Percentiles rank a stretch among this genome's conserved stretches.
Evolutionary conservation across 2,329 filamentous ascomycete species (phyloP).

Genomic region (Venturia nashicola): DNA sequence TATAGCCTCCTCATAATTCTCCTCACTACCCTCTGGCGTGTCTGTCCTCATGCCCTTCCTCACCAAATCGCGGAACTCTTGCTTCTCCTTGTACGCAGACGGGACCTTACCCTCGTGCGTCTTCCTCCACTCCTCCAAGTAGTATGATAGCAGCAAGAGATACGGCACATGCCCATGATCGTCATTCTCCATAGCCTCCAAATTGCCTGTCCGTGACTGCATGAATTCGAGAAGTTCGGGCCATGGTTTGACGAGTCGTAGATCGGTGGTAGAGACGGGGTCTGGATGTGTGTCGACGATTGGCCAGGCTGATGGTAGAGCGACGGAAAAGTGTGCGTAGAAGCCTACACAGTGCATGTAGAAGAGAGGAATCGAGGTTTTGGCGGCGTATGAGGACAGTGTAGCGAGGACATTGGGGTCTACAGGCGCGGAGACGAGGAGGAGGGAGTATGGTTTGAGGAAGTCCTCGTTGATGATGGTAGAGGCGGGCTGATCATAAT

Average conservation of each 20-base stretch:
- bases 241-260: constrained; percentile 79
- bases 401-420: constrained; percentile 37
- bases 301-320: constrained; percentile 67
- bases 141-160: constrained; percentile 69
- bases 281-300: constrained; percentile 95
- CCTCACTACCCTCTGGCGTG: constrained; percentile 77
- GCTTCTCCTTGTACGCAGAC: constrained; percentile 72
- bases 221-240: constrained; percentile 61
- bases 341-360: constrained; percentile 85
- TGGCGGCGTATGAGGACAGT: constrained; percentile 37
- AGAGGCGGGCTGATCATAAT: constrained; percentile 13
- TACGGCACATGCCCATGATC: constrained; percentile 90
- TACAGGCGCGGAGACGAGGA: constrained; percentile 49
- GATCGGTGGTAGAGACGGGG: constrained; percentile 68
- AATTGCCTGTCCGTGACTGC: constrained; percentile 50
- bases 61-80: constrained; percentile 63
- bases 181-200: constrained; percentile 60
- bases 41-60: constrained; percentile 53
- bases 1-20: constrained; percentile 92
- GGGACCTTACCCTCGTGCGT: constrained; percentile 57
- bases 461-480: constrained; percentile 25
- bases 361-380: constrained; percentile 59
- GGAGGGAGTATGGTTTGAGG: constrained; percentile 43
- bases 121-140: constrained; percentile 68
- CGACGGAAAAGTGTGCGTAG: constrained; percentile 77